Base-by-base conservation (phyloP, 23 red algal genomes). In the Gracilaria gracilis region DNA sequence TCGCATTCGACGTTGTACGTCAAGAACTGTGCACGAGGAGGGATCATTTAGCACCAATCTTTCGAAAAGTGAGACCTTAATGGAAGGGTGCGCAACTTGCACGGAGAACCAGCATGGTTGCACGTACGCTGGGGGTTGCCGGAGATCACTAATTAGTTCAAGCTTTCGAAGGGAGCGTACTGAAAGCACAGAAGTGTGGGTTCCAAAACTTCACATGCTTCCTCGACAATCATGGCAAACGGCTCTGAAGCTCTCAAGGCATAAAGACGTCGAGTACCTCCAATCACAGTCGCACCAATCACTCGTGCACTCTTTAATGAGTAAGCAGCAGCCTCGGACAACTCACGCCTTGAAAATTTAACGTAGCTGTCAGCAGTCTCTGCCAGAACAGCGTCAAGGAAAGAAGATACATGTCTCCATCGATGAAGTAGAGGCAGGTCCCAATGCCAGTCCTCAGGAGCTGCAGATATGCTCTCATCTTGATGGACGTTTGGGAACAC, bases 211-310 rank as follows among this genome's bases (percentile, higher is more conserved):
- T 91, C 88, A 47, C 85, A 91, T 54, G 75, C 88, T 75, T 91
- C 88, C 57, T 91, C 88, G 9, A 91, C 88, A 29, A 91, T 55
- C 75, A 82, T 82, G 23, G 88, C 88, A 71, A 91, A 91, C 51
- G 88, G 75, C 40, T 91, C 88, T 57, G 75, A 67, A 49, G 88
- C 75, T 9, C 88, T 9, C 35, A 91, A 42, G 14, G 88, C 78
- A 51, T 82, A 32, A 9, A 91, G 65, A 40, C 88, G 88, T 53
- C 78, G 54, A 25, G 88, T 82, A 32, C 76, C 88, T 8, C 88
- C 88, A 38, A 91, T 58, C 24, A 91, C 58, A 11, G 88, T 91
- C 4, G 78, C 62, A 5, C 88, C 88, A 15, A 91, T 73, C 39
- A 91, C 58, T 20, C 54, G 24, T 23, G 88, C 88, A 20, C 42